Percentiles rank a stretch among this genome's conserved stretches.
These are phyloP conservation scores for Fimicolochytrium jonesii DNA, from an alignment of 192 early-diverging fungal species.

Conservation along the genomic window DNA sequence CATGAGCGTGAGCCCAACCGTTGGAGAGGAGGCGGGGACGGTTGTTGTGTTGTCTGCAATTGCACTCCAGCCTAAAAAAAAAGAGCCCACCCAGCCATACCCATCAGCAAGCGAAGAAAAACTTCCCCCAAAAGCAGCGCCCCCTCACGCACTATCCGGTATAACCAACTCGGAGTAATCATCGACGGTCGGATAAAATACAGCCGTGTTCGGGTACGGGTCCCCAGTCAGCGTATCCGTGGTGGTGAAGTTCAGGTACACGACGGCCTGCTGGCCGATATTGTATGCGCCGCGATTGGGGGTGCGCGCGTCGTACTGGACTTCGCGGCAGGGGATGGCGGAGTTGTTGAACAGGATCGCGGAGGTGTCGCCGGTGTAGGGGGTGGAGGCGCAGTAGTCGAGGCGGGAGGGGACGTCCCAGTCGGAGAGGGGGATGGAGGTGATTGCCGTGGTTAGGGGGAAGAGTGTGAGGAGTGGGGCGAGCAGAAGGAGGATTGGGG, in stretches of 20 bases:
- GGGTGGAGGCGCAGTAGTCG: constrained; percentile 19
- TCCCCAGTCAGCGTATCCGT: not conserved
- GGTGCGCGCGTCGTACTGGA: not conserved
- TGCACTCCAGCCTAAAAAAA: too few species aligned
- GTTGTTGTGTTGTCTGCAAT: too few species aligned
- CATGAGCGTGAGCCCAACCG: too few species aligned
- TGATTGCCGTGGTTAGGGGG: not conserved
- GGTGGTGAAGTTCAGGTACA: constrained; percentile 17
- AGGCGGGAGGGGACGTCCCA: constrained; percentile 3
- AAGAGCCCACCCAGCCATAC: too few species aligned
- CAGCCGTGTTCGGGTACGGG: constrained; percentile 18
- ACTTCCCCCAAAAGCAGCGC: too few species aligned
- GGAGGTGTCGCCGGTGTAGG: not conserved
- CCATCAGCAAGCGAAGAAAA: too few species aligned
- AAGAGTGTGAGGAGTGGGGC: constrained; percentile 2
- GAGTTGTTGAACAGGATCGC: not conserved
- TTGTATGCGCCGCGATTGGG: not conserved
- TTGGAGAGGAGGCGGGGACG: too few species aligned
- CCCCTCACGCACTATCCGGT: constrained; percentile 20
- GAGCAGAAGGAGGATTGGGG: constrained; percentile 6
- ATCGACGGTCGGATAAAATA: constrained; percentile 44
- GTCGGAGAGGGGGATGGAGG: not conserved
- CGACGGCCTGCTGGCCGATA: not conserved
- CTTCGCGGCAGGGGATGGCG: not conserved
- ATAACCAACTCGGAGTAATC: constrained; percentile 38